Conservation (phyloP, 257 asterid species). For the Osmanthus fragrans region DNA sequence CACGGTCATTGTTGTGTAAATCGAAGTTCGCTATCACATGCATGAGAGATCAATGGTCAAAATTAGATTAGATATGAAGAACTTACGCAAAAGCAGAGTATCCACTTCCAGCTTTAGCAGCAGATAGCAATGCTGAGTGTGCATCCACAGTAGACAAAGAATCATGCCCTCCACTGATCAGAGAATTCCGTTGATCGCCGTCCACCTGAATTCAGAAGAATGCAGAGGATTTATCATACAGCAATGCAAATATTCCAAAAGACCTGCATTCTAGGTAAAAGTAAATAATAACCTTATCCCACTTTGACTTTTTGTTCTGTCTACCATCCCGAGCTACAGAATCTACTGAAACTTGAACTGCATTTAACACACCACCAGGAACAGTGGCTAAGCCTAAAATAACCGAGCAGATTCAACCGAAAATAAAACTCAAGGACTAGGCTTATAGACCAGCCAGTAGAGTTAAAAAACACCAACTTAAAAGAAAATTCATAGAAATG, state of each 20-base stretch:
- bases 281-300: conserved; percentile 81
- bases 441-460: not conserved
- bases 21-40: not conserved
- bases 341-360: conserved; percentile 10
- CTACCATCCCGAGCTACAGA: conserved; percentile 67
- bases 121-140: conserved; percentile 69
- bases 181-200: conserved; percentile 52
- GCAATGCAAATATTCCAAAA: conserved; percentile 7
- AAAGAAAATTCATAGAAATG: conserved; percentile 12
- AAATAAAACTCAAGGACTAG: not conserved
- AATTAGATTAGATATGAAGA: not conserved
- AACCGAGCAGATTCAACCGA: not conserved
- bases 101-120: conserved; percentile 92
- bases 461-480: conserved; percentile 2
- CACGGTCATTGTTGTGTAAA: not conserved
- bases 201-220: conserved; percentile 64
- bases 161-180: conserved; percentile 53
- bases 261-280: conserved; percentile 19
- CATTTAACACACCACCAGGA: not conserved
- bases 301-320: conserved; percentile 89
- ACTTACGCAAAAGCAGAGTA: conserved; percentile 97
- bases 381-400: not conserved
- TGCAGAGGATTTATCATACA: conserved; percentile 14
- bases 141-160: conserved; percentile 58
- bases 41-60: not conserved